Percentiles rank a stretch among this genome's conserved stretches.
Conservation (phyloP, 2,329 filamentous ascomycete species). For the Monilinia laxa region DNA sequence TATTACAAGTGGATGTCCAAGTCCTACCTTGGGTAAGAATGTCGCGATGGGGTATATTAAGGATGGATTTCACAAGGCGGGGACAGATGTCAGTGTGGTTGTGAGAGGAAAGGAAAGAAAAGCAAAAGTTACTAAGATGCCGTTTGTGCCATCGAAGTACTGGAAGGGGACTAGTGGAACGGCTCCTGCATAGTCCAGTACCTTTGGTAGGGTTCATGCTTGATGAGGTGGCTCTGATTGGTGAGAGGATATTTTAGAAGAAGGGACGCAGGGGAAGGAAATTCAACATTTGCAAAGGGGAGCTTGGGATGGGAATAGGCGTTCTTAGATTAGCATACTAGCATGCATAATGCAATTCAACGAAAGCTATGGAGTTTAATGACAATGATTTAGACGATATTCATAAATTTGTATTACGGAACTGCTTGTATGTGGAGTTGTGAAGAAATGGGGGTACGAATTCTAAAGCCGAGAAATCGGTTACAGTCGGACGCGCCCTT, state of each 20-base stretch:
- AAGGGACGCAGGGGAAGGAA: neutral
- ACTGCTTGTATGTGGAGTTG: neutral
- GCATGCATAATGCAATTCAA: neutral
- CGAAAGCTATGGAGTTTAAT: conserved; percentile 7
- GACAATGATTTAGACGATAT: neutral
- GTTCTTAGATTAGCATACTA: conserved; percentile 4
- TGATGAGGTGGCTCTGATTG: neutral
- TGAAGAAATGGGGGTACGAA: neutral
- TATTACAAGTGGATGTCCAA: conserved; percentile 88
- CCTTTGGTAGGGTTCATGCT: neutral
- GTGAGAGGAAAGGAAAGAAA: conserved; percentile 66
- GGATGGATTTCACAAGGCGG: conserved; percentile 65
- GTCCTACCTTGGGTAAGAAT: conserved; percentile 81
- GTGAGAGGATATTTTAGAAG: neutral
- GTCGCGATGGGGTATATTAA: conserved; percentile 89
- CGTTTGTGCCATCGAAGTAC: conserved; percentile 68
- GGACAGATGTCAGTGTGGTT: conserved; percentile 63
- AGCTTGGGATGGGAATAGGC: neutral
- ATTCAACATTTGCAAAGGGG: conserved; percentile 9
- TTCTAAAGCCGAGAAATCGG: no score
- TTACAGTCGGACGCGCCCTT: no score
- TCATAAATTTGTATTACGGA: neutral
- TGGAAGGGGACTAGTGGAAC: conserved; percentile 39
- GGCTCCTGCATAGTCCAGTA: neutral
- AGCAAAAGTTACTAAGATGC: conserved; percentile 68